Base-by-base conservation (phyloP, 1,284 basidiomycete genomes). In the Lentinula novae-zelandiae region DNA sequence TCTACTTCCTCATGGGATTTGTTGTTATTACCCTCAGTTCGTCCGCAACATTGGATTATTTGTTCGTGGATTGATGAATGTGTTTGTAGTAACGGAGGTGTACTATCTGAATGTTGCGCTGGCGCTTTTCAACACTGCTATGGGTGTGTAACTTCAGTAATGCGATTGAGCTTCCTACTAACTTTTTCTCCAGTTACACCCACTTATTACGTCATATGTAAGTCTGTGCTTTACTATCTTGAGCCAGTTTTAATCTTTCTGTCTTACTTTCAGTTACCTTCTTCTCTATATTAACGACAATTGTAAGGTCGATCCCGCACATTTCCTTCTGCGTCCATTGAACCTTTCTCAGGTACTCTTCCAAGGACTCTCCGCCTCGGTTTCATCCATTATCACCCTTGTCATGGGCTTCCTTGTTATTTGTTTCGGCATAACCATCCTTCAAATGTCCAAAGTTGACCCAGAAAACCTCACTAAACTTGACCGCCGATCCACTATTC, bases 71-170 rank as follows among this genome's bases (percentile, higher is more conserved):
- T 42, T 58, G 13, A 38, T 42, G 9, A 20, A 2, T 39, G 3
- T 48, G 7, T 50, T 31, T 61, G 50, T 73, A 86, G 88, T 96
- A 57, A 88, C 90, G 62, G 94, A 98, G 74, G 93, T 98, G 71
- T 96, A 93, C 76, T 98, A 95, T 76, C 83, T 98, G 65, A 99
- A 98, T 78, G 92, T 96, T 69, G 96, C 96, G 20, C 86, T 99
- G 63, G 96, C 96, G 67, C 78, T 98, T 49, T 98, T 96, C 82
- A 98, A 98, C 74, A 93, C 92, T 60, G 89, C 92, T 59, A 95
- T 94, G 91, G 92, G 87, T 90, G 75, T 64, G 72, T 68, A 65
- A 51, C 22, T 57, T 40, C 57, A 66, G 58, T 33, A n/a, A 7
- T 42, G 46, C 46, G 55, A 58, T 60, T 58, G 57, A 27, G 53